Evolutionary conservation across 495 filamentous ascomycete genomes (phyloP).

Genomic region (Evernia prunastri): DNA sequence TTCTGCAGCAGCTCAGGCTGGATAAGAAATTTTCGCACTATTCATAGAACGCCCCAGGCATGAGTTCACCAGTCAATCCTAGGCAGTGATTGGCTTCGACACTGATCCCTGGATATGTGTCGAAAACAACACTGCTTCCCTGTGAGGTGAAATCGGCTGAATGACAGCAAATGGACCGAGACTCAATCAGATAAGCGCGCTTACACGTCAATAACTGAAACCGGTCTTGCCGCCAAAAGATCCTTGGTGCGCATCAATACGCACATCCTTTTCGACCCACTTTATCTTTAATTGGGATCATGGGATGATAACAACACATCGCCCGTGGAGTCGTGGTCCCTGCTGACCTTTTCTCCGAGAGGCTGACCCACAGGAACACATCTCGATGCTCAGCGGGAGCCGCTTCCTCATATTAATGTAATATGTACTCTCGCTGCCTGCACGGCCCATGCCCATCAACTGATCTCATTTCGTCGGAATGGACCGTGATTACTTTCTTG

Average conservation of each 20-base stretch:
- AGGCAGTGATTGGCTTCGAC: slow-evolving; percentile 4
- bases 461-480: slow-evolving; percentile 10
- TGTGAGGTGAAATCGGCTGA: neutral
- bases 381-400: neutral
- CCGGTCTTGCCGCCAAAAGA: slow-evolving; percentile 10
- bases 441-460: neutral
- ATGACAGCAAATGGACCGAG: slow-evolving; percentile 8
- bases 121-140: neutral
- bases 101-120: neutral
- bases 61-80: neutral
- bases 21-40: slow-evolving; percentile 8
- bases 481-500: neutral
- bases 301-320: slow-evolving; percentile 1
- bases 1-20: neutral
- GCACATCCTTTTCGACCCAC: slow-evolving; percentile 9
- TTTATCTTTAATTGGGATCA: slow-evolving; percentile 12
- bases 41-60: neutral
- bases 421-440: neutral
- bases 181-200: slow-evolving; percentile 21
- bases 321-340: neutral
- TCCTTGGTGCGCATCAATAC: slow-evolving; percentile 19
- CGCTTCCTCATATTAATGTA: neutral
- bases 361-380: neutral
- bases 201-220: slow-evolving; percentile 16
- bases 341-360: slow-evolving; percentile 2